phyloP scores from a whole-genome alignment of 2,329 filamentous ascomycete species.

The Hypocreales sp. region DNA sequence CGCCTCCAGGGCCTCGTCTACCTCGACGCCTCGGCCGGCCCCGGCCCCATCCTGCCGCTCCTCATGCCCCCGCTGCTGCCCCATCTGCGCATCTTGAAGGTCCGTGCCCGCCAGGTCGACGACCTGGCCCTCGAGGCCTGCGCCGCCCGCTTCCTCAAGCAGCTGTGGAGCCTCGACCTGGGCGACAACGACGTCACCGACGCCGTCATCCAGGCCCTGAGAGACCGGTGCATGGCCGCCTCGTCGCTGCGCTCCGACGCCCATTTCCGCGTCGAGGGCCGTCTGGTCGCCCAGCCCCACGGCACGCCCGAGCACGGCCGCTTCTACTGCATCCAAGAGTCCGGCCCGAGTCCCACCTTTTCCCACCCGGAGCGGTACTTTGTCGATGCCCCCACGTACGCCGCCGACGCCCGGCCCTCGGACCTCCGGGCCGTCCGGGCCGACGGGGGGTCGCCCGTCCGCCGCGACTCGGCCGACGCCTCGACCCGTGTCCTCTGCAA shows the following conservation, averaged over 20 bases:
- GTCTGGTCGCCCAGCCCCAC: conserved; percentile 12
- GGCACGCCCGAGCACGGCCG: conserved; percentile 21
- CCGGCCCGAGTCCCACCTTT: conserved; percentile 25
- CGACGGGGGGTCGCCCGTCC: conserved; percentile 9
- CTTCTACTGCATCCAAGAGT: conserved; percentile 32
- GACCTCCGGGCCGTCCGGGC: conserved; percentile 19
- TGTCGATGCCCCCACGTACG: conserved; percentile 27
- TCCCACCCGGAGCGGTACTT: conserved; percentile 30
- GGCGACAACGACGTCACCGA: conserved; percentile 36
- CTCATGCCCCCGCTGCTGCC: conserved; percentile 21
- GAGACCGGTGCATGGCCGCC: conserved; percentile 15
- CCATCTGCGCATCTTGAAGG: conserved; percentile 35
- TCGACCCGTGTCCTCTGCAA: conserved; percentile 8
- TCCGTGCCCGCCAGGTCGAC: conserved; percentile 29
- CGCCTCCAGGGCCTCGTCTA: conserved; percentile 28
- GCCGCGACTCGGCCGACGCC: conserved; percentile 13
- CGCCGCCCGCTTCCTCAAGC: conserved; percentile 16
- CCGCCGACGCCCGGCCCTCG: too few relatives aligned
- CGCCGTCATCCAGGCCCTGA: conserved; percentile 15
- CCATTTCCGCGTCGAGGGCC: conserved; percentile 30
- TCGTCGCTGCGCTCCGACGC: conserved; percentile 17
- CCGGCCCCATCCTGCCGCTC: conserved; percentile 25
- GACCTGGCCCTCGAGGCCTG: conserved; percentile 17
- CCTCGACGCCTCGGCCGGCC: conserved; percentile 35
- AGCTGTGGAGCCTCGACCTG: conserved; percentile 43